Conservation (phyloP, 805 yeast species). For the Saccharomyces kudriavzevii region DNA sequence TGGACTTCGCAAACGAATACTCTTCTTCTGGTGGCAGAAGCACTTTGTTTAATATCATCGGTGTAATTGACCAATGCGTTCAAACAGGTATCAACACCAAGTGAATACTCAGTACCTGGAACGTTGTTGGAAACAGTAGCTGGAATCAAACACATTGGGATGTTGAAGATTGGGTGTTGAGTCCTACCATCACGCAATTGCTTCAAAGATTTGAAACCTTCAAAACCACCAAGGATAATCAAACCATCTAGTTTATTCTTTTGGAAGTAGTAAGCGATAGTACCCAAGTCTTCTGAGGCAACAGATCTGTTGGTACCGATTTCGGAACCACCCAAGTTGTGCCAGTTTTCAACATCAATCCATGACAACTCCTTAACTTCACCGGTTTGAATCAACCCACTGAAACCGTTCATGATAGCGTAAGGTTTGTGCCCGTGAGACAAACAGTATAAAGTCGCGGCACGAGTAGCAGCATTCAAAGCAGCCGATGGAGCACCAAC, state of each 20-base stretch:
- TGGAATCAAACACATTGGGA: slow-evolving; percentile 89
- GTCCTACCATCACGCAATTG: slow-evolving; percentile 71
- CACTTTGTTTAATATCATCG: slow-evolving; percentile 90
- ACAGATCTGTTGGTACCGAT: slow-evolving; percentile 90
- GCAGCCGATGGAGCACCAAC: slow-evolving; percentile 98
- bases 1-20: slow-evolving; percentile 96
- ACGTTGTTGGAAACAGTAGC: slow-evolving; percentile 96
- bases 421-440: slow-evolving; percentile 84
- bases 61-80: slow-evolving; percentile 86
- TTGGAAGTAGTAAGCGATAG: slow-evolving; percentile 88
- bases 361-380: slow-evolving; percentile 67
- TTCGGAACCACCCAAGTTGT: slow-evolving; percentile 86
- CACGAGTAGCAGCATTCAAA: slow-evolving; percentile 82
- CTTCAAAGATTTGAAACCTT: slow-evolving; percentile 82
- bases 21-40: slow-evolving; percentile 87
- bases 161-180: slow-evolving; percentile 82
- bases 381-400: slow-evolving; percentile 86
- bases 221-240: slow-evolving; percentile 91
- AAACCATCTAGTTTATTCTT: slow-evolving; percentile 82
- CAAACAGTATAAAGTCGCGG: slow-evolving; percentile 84
- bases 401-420: slow-evolving; percentile 89
- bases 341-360: slow-evolving; percentile 86
- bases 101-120: slow-evolving; percentile 96
- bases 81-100: slow-evolving; percentile 94
- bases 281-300: slow-evolving; percentile 80